phyloP scores from a whole-genome alignment of 2,329 filamentous ascomycete genomes.

The Microdochium nivale region DNA sequence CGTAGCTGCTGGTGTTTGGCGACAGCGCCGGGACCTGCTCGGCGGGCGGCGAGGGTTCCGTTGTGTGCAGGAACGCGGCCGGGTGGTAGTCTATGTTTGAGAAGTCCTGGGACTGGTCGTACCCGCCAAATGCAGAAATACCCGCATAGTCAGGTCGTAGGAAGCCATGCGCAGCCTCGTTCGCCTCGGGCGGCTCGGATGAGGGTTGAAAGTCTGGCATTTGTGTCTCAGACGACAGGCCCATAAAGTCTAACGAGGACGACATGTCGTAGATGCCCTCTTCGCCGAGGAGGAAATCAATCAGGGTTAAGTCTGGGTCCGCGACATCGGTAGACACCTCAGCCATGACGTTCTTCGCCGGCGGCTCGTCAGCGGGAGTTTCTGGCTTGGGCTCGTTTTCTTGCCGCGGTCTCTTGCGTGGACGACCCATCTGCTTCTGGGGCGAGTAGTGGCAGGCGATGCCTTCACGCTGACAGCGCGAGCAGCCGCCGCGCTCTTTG shows the following conservation, averaged over 20 bases:
- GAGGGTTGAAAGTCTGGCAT: neutral
- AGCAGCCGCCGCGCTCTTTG: slow-evolving; percentile 52
- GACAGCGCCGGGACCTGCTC: slow-evolving; percentile 16
- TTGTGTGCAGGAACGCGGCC: slow-evolving; percentile 11
- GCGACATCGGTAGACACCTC: slow-evolving; percentile 14
- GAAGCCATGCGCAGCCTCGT: neutral
- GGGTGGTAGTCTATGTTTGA: slow-evolving; percentile 16
- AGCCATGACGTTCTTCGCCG: slow-evolving; percentile 14
- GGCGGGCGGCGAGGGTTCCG: slow-evolving; percentile 5
- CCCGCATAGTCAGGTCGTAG: slow-evolving; percentile 10
- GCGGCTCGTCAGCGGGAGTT: slow-evolving; percentile 1
- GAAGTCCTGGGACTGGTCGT: slow-evolving; percentile 10
- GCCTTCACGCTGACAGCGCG: slow-evolving; percentile 47
- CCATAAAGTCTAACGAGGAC: neutral
- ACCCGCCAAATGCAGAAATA: slow-evolving; percentile 14
- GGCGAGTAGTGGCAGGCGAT: slow-evolving; percentile 52
- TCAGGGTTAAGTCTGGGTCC: slow-evolving; percentile 17
- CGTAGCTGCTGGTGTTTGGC: slow-evolving; percentile 8
- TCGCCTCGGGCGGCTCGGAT: neutral
- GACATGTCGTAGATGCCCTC: slow-evolving; percentile 8
- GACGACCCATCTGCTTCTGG: slow-evolving; percentile 59
- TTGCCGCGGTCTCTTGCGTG: slow-evolving; percentile 43
- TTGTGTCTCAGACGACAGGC: neutral
- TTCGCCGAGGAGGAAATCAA: slow-evolving; percentile 13
- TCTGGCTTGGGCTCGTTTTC: slow-evolving; percentile 5